Evolutionary conservation across 2,329 filamentous ascomycete species (phyloP).

Genomic region (Leptographium wingfieldii): DNA sequence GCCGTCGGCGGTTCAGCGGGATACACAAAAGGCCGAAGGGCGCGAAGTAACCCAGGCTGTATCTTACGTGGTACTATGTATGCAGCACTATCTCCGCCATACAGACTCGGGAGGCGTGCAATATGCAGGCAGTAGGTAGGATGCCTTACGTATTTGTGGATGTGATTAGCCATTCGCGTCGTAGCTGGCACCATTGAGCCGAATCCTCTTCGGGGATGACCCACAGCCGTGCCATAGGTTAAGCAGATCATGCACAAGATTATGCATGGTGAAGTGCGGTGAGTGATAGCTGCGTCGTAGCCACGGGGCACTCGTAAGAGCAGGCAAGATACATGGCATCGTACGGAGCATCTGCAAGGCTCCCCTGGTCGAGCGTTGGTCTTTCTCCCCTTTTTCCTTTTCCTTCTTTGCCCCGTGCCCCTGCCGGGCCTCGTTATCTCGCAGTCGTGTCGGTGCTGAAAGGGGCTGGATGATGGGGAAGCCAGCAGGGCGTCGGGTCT

Average conservation of each 20-base stretch:
- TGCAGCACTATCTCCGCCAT: background rate
- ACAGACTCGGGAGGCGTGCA: background rate
- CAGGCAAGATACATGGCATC: no score
- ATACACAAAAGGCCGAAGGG: background rate
- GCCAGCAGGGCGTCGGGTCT: background rate
- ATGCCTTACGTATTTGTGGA: background rate
- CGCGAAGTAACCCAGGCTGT: background rate
- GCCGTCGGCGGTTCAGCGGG: background rate
- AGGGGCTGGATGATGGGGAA: background rate
- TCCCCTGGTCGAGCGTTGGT: no score
- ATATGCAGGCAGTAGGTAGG: no score
- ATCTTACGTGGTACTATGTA: no score
- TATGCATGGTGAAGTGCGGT: background rate
- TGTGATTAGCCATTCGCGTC: background rate
- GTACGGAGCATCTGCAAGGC: no score
- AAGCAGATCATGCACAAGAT: background rate
- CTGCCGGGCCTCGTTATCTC: no score
- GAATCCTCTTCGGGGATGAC: background rate
- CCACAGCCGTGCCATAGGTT: background rate
- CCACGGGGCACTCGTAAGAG: background rate
- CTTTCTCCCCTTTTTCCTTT: no score
- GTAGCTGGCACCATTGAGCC: background rate
- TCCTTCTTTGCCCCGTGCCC: no score
- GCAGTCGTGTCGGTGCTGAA: no score
- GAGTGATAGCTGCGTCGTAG: background rate